phyloP scores from a whole-genome alignment of 2,329 filamentous ascomycete species.

The Fusarium buxicola region DNA sequence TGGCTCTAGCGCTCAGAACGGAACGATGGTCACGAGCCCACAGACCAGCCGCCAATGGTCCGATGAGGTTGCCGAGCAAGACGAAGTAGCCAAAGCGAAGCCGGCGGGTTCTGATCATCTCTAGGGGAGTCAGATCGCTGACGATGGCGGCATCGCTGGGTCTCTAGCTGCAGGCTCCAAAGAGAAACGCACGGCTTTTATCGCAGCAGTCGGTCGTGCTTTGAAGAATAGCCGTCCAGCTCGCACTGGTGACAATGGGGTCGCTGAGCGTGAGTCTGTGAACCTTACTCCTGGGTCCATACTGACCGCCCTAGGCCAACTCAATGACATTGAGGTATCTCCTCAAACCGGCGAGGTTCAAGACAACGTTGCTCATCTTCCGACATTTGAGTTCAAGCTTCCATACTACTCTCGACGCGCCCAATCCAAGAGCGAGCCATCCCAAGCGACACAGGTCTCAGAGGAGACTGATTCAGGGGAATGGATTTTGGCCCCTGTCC shows the following conservation, averaged over 20 bases:
- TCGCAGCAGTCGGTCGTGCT: slow-evolving; percentile 35
- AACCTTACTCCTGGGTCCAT: neutral
- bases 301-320: slow-evolving; percentile 35
- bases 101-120: slow-evolving; percentile 4
- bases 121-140: slow-evolving; percentile 19
- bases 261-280: slow-evolving; percentile 30
- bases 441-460: slow-evolving; percentile 39
- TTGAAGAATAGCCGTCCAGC: slow-evolving; percentile 26
- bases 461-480: slow-evolving; percentile 31
- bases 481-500: neutral
- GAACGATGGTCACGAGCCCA: slow-evolving; percentile 16
- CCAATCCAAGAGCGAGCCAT: slow-evolving; percentile 62
- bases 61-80: slow-evolving; percentile 47
- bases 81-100: slow-evolving; percentile 23
- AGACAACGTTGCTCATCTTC: slow-evolving; percentile 33
- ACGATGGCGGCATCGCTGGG: neutral
- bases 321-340: slow-evolving; percentile 34
- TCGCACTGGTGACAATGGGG: neutral
- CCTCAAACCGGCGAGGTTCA: slow-evolving; percentile 27
- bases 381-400: slow-evolving; percentile 44
- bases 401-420: slow-evolving; percentile 58
- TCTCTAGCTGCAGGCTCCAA: slow-evolving; percentile 8
- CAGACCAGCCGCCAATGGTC: slow-evolving; percentile 45
- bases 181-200: slow-evolving; percentile 37
- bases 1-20: slow-evolving; percentile 14